These are phyloP conservation scores for Juglanconis oblonga DNA, from an alignment of 2,329 filamentous ascomycete species.

Conservation along the genomic window DNA sequence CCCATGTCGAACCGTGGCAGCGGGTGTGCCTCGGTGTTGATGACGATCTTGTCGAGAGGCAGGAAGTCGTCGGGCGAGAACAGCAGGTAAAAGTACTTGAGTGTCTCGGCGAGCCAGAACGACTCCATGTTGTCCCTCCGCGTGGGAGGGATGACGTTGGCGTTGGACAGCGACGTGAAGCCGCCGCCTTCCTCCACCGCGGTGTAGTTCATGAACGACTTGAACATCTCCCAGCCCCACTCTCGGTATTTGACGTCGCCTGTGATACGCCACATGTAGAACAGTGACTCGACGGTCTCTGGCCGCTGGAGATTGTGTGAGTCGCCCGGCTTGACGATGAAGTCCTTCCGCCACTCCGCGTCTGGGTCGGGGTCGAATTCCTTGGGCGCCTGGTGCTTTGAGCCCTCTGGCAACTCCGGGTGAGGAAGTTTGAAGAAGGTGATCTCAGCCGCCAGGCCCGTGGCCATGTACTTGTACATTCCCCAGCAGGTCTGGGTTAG, in stretches of 20 bases:
- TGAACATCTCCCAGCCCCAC: constrained; percentile 99
- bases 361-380: constrained; percentile 50
- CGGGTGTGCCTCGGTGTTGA: constrained; percentile 95
- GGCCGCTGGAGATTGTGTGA: constrained; percentile 90
- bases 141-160: constrained; percentile 66
- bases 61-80: constrained; percentile 83
- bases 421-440: constrained; percentile 79
- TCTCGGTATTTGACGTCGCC: constrained; percentile 84
- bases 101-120: constrained; percentile 96
- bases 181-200: constrained; percentile 74
- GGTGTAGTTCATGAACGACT: constrained; percentile 82
- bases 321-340: constrained; percentile 76
- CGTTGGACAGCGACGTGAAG: constrained; percentile 78
- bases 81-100: constrained; percentile 96
- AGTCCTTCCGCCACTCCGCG: constrained; percentile 73
- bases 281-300: constrained; percentile 92
- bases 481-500: constrained; percentile 97
- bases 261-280: constrained; percentile 99
- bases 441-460: constrained; percentile 92
- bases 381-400: constrained; percentile 46
- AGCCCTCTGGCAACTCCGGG: constrained; percentile 62
- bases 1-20: constrained; percentile 84
- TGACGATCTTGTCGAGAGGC: constrained; percentile 80
- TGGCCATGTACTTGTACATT: constrained; percentile 89
- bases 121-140: constrained; percentile 94